Evolutionary conservation across 1,284 basidiomycete genomes (phyloP), one percentile per base, ranked within the genome.

Genomic region (Bjerkandera adusta): DNA sequence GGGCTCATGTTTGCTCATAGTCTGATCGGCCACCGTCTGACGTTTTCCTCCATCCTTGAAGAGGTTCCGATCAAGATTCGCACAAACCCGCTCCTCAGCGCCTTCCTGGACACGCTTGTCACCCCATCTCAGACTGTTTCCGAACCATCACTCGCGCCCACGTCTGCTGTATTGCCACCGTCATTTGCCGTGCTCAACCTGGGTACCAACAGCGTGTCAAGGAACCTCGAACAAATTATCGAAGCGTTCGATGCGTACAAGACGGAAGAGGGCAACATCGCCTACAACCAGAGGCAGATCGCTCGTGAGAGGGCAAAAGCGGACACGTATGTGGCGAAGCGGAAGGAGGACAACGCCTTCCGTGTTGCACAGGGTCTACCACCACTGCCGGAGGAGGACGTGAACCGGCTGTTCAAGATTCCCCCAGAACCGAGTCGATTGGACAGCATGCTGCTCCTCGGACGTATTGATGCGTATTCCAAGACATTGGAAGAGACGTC

Each of bases 241-340:
- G 89, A 95, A 60, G 81, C 85, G 0, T 75, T 97, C 53, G 92
- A 95, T 65, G 80, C 75, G 50, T 92, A 93, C 73, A 83, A 85
- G 57, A 90, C 89, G 48, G 94, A 97, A 68, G 88, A 93, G 62
- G 89, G 92, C 53, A 97, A 97, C 66, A 80, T 97, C 48, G 93
- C 90, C 40, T 99, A 95, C 76, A 76, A 95, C 61, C 77, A 80
- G 38, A 85, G 96, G 49, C 94, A 97, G 67, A 93, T 97, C 59
- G 88, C 85, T 20, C 81, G 96, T 37, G 96, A 98, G 68, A 88
- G 86, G 63, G 71, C 79, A 32, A 83, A 83, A 52, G 91, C 93
- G 50, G 96, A 99, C 52, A 72, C 75, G 47, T 84, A 85, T 58
- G 68, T 95, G 47, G 77, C 78, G 58, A 92, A 92, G 66, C 81